Percentiles rank a stretch among this genome's conserved stretches.
These are phyloP conservation scores for Hericium erinaceus DNA, from an alignment of 768 basidiomycete genomes.

Conservation along the genomic window DNA sequence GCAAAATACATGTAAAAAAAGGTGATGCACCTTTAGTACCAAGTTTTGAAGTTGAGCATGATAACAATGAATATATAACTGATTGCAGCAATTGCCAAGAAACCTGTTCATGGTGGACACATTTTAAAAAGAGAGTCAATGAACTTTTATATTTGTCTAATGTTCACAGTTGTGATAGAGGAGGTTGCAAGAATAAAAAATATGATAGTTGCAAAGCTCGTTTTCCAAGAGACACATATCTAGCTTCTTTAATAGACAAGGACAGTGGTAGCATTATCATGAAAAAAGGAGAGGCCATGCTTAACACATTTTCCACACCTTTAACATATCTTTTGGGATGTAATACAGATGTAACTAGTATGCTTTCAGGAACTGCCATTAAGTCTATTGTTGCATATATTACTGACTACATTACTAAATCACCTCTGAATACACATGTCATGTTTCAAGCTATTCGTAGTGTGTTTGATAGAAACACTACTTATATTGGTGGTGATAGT, in stretches of 20 bases:
- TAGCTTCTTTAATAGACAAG: conserved; percentile 21
- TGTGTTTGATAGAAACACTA: conserved; percentile 17
- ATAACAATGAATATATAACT: neutral
- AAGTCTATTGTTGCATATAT: conserved; percentile 31
- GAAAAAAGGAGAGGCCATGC: conserved; percentile 25
- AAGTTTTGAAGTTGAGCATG: too few relatives aligned
- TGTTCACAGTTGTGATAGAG: conserved; percentile 1
- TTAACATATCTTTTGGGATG: conserved; percentile 27
- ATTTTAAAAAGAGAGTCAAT: conserved; percentile 4
- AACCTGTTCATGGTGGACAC: neutral
- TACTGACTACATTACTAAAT: conserved; percentile 36
- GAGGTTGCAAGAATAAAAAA: conserved; percentile 22
- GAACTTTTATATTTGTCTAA: conserved; percentile 4
- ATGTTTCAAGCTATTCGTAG: conserved; percentile 25
- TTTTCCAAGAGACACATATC: conserved; percentile 25
- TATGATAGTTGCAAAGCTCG: conserved; percentile 22
- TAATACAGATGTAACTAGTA: conserved; percentile 31
- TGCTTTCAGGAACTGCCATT: conserved; percentile 31
- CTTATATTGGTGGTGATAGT: conserved; percentile 12
- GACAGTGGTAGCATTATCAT: conserved; percentile 19
- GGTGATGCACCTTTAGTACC: too few relatives aligned
- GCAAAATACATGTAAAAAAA: too few relatives aligned
- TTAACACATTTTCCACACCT: conserved; percentile 26
- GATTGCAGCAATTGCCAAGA: neutral
- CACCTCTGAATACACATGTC: conserved; percentile 27